Evolutionary conservation across 2,329 filamentous ascomycete species (phyloP).

Genomic region (Cladophialophora chaetospira): DNA sequence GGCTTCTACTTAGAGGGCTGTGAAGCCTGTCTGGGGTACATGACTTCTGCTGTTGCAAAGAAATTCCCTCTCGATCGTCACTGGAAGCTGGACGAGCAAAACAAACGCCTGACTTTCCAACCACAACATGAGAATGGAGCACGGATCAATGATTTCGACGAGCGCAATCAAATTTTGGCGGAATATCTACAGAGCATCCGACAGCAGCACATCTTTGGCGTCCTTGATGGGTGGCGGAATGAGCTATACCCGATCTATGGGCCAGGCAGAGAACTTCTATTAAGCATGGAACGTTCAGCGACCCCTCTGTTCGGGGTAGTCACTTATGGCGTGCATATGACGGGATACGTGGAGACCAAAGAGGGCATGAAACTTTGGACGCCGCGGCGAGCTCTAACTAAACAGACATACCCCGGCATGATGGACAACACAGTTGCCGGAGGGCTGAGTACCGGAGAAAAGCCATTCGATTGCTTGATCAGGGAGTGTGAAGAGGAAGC

Average conservation of each 20-base stretch:
- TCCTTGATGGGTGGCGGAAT: slow-evolving; percentile 77
- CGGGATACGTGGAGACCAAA: slow-evolving; percentile 63
- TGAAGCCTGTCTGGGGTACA: slow-evolving; percentile 63
- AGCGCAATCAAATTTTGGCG: slow-evolving; percentile 61
- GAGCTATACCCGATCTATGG: slow-evolving; percentile 80
- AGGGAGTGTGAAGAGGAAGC: slow-evolving; percentile 91
- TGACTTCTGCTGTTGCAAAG: slow-evolving; percentile 42
- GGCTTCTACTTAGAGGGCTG: slow-evolving; percentile 68
- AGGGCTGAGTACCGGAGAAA: slow-evolving; percentile 78
- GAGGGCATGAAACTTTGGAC: slow-evolving; percentile 79
- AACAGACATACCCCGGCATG: slow-evolving; percentile 88
- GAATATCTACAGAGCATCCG: slow-evolving; percentile 69
- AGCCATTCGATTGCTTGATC: slow-evolving; percentile 77
- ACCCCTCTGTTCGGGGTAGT: slow-evolving; percentile 73
- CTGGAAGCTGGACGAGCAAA: slow-evolving; percentile 21
- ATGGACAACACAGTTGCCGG: slow-evolving; percentile 93
- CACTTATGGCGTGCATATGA: slow-evolving; percentile 81
- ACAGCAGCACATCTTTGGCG: slow-evolving; percentile 68
- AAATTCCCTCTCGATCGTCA: slow-evolving; percentile 21
- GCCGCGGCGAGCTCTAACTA: slow-evolving; percentile 71
- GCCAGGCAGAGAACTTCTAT: slow-evolving; percentile 60
- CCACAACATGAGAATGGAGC: slow-evolving; percentile 20
- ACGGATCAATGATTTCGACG: slow-evolving; percentile 52
- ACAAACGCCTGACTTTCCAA: slow-evolving; percentile 26
- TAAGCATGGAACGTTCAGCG: slow-evolving; percentile 76